These are phyloP conservation scores for Lasiosphaeria miniovina DNA, from an alignment of 495 filamentous ascomycete species.

Conservation along the genomic window DNA sequence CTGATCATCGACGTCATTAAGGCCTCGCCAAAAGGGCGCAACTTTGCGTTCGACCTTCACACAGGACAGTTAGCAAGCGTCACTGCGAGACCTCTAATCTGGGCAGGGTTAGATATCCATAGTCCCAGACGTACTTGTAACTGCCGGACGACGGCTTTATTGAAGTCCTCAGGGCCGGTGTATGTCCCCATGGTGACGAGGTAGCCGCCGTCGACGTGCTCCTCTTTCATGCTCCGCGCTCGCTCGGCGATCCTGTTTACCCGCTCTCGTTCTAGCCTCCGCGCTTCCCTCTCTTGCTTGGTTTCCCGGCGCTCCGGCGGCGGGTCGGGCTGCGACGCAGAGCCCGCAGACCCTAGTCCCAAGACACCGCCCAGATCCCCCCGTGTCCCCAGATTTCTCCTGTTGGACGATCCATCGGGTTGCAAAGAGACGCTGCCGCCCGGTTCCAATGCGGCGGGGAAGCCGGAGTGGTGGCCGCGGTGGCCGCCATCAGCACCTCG, in stretches of 20 bases:
- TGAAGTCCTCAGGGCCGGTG: slow-evolving; percentile 88
- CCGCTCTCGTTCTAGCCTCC: slow-evolving; percentile 80
- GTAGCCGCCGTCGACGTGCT: slow-evolving; percentile 91
- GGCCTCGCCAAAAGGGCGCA: slow-evolving; percentile 91
- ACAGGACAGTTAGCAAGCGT: slow-evolving; percentile 12
- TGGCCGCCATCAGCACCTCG: slow-evolving; percentile 26
- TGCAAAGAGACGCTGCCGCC: slow-evolving; percentile 19
- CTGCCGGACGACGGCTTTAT: slow-evolving; percentile 83
- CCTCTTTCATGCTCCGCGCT: slow-evolving; percentile 88
- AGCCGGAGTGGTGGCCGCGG: slow-evolving; percentile 23
- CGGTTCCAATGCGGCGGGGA: slow-evolving; percentile 9
- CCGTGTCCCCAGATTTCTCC: slow-evolving; percentile 28
- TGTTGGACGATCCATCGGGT: slow-evolving; percentile 21
- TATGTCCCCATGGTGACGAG: slow-evolving; percentile 93
- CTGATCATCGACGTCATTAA: slow-evolving; percentile 81
- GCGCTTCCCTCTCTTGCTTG: slow-evolving; percentile 84
- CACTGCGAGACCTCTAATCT: background rate
- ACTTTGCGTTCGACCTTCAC: slow-evolving; percentile 82
- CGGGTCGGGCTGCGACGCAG: slow-evolving; percentile 26
- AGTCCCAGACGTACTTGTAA: slow-evolving; percentile 64
- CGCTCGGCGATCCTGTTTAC: slow-evolving; percentile 70
- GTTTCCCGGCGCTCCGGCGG: slow-evolving; percentile 69
- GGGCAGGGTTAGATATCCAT: background rate
- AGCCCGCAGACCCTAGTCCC: slow-evolving; percentile 21
- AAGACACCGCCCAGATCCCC: slow-evolving; percentile 28